phyloP scores from a whole-genome alignment of 192 early-diverging fungal species.

The Lobulomyces angularis region DNA sequence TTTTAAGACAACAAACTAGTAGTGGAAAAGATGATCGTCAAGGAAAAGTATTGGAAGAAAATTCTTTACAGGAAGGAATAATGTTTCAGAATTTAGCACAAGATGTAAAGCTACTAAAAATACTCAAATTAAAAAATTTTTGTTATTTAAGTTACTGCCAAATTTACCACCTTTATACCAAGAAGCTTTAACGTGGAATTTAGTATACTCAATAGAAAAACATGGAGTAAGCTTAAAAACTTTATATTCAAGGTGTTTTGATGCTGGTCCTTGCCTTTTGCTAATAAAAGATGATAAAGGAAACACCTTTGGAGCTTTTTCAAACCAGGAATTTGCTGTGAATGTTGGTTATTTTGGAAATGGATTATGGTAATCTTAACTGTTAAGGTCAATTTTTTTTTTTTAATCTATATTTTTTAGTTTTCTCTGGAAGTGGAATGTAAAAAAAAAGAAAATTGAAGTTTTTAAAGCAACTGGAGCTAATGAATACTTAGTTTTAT shows the following conservation, averaged over 20 bases:
- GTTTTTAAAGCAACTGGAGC: constrained; percentile 25
- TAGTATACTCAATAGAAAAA: constrained; percentile 85
- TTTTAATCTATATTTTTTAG: constrained; percentile 1
- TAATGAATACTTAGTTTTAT: constrained; percentile 25
- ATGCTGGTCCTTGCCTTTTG: constrained; percentile 15
- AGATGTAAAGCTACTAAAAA: too few relatives aligned
- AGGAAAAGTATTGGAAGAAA: too few relatives aligned
- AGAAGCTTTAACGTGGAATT: constrained; percentile 60
- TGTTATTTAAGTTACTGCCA: constrained; percentile 75
- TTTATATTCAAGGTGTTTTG: constrained; percentile 28
- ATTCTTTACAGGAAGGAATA: too few relatives aligned
- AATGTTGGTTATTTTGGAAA: constrained; percentile 30
- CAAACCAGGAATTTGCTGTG: constrained; percentile 17
- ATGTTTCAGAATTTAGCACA: too few relatives aligned
- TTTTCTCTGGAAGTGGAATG: constrained; percentile 10
- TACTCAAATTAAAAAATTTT: too few relatives aligned
- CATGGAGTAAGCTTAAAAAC: constrained; percentile 85
- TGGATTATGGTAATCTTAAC: constrained; percentile 17
- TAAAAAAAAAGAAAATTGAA: not conserved
- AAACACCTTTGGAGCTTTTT: constrained; percentile 34
- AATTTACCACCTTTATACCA: constrained; percentile 64
- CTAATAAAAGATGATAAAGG: constrained; percentile 19
- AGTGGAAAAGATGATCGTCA: too few relatives aligned
- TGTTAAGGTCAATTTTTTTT: not conserved
- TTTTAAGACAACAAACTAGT: too few relatives aligned